Base-by-base conservation (phyloP, 2,329 filamentous ascomycete genomes). In the Xylaria sp. region DNA sequence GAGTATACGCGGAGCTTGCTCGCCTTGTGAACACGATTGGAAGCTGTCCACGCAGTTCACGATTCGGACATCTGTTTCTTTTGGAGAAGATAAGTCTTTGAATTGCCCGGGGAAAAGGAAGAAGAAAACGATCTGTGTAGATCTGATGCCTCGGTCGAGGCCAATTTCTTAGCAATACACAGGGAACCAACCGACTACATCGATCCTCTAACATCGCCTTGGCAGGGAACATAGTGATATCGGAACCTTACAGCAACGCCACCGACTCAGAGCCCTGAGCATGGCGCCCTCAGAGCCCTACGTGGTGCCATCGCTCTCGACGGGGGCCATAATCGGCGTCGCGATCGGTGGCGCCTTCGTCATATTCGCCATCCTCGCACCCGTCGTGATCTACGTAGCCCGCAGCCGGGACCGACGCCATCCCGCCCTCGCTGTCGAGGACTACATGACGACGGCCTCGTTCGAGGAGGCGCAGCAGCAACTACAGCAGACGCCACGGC, bases 341-440 rank as follows among this genome's bases (percentile, higher is more conserved):
- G 75, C 75, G 11, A 59, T 84, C 21, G 74, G 74, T 26, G 78
- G 78, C n/a, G 76, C 76, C 16, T 62, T 78, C 2, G 48, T 80
- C 6, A 54, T 82, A 13, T 78, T 79, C 62, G 66, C 73, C 1
- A 67, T 62, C 7, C 52, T 81, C 6, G 77, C 76, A 0, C 66
- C 78, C 21, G 52, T 80, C 20, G 72, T 79, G 42, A 63, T 77
- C 5, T 76, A 74, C 67, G 57, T 73, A 2, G 71, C 71, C 7
- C 68, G 65, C 40, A 62, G 70, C 40, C 66, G 65, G 22, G 59
- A 66, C 24, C 56, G 62, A 2, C 64, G 61, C 11, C 63, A 49
- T 18, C 52, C 24, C n/a, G 50, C 44, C 7, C 49, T 55, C 13
- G 44, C 26, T 56, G 61, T 2, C 48, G 54, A 13, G 57, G 62